Evolutionary conservation across 2,329 filamentous ascomycete species (phyloP).

Genomic region (Fusarium floridanum): DNA sequence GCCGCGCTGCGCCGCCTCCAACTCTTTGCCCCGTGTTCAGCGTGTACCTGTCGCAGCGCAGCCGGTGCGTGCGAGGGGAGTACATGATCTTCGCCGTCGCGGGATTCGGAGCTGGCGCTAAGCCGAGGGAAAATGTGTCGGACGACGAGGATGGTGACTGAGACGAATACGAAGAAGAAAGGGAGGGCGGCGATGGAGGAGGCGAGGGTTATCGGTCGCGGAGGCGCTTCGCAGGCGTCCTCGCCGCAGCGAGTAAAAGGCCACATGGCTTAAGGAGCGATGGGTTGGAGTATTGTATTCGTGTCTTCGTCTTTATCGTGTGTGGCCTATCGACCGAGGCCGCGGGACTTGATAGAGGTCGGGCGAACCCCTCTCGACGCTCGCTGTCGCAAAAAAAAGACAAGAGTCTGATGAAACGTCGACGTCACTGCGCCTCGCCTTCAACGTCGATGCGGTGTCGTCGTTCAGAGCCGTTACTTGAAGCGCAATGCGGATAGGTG

Average conservation of each 20-base stretch:
- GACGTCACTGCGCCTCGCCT: constrained; percentile 24
- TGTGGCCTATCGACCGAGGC: constrained; percentile 3
- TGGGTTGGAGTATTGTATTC: neutral
- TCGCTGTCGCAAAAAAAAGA: constrained; percentile 19
- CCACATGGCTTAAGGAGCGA: constrained; percentile 50
- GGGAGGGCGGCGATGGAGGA: constrained; percentile 73
- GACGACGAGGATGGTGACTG: constrained; percentile 72
- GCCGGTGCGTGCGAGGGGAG: constrained; percentile 73
- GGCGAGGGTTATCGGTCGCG: constrained; percentile 57
- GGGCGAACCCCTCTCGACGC: constrained; percentile 21
- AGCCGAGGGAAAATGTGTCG: constrained; percentile 81
- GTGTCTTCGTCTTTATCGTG: constrained; percentile 8
- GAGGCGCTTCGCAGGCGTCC: constrained; percentile 66
- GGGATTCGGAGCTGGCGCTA: constrained; percentile 63
- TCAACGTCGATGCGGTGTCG: constrained; percentile 1
- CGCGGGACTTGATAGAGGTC: neutral
- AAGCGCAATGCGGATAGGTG: neutral
- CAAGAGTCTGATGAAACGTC: constrained; percentile 3
- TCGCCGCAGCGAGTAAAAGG: constrained; percentile 64
- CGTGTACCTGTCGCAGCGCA: constrained; percentile 69
- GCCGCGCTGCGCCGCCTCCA: constrained; percentile 66
- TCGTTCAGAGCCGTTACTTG: neutral
- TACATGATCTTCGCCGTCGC: constrained; percentile 71
- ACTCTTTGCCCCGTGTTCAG: constrained; percentile 68
- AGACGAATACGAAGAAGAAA: constrained; percentile 77